Base-by-base conservation (phyloP, 352 stramenopile genomes). In the Pythium oligandrum region DNA sequence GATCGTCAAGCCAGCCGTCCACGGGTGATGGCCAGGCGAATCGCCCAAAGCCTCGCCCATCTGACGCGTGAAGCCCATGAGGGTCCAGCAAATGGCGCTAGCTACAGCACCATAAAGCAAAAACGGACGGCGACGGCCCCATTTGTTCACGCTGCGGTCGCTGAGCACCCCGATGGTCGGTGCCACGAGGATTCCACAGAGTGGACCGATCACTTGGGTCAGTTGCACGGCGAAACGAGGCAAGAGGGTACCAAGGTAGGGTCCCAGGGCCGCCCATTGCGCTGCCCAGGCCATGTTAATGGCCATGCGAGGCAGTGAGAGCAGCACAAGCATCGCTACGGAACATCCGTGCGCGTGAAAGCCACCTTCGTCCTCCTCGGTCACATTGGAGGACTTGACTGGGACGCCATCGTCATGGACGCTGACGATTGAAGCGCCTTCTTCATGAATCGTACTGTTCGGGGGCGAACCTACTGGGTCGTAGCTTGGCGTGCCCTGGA, bases 211-310 rank as follows among this genome's bases (percentile, higher is more conserved):
- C 30, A 92, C 46, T 38, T 90, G 81, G 12, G 78, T 87, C 33
- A 88, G 61, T 54, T 92, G 81, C 36, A 92, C 81, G n/a, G 75
- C 73, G 59, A 70, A 88, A 2, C 51, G 65, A 0, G 76, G 71
- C 6, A 90, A 59, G 64, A 90, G 71, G n/a, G 73, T 88, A 6
- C 76, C 71, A 6, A 92, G 64, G 44, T 88, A 86, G 4, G 81
- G 78, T 0, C 78, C 78, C 11, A 92, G 58, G 1, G 78, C 78
- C 2, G 78, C 77, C 81, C 81, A 90, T 46, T 92, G 78, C 39
- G 81, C 78, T 1, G 77, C 83, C 81, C 78, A 92, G 6, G 74
- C 77, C 77, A 90, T 88, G 54, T 88, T 88, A 40, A 70, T 86
- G 7, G 81, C 78, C 76, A 92, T 87, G 6, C 78, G 67, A 0